Percentiles rank a stretch among this genome's conserved stretches.
phyloP scores from a whole-genome alignment of 768 basidiomycete species.

The Termitomyces sp. region DNA sequence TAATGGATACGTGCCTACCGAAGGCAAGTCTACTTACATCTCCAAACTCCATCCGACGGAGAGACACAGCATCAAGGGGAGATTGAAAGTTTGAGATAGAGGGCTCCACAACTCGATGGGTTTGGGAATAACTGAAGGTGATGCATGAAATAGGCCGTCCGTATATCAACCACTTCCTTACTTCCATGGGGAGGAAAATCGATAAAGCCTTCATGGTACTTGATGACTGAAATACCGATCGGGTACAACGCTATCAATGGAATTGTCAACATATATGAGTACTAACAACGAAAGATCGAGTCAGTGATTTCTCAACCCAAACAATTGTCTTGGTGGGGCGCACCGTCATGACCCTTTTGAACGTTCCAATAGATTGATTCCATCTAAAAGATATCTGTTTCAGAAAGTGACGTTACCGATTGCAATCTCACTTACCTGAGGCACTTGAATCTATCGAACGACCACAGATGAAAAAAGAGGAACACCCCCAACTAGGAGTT shows the following conservation, averaged over 20 bases:
- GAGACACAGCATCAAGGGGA: slow-evolving; percentile 62
- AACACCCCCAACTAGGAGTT: slow-evolving; percentile 49
- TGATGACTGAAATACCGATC: slow-evolving; percentile 63
- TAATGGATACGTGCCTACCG: neutral
- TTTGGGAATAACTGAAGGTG: slow-evolving; percentile 51
- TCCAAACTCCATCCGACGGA: slow-evolving; percentile 70
- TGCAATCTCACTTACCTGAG: slow-evolving; percentile 39
- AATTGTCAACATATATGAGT: slow-evolving; percentile 61
- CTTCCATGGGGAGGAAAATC: slow-evolving; percentile 40
- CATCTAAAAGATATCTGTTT: slow-evolving; percentile 37
- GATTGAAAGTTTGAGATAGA: slow-evolving; percentile 40
- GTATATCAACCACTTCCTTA: slow-evolving; percentile 22
- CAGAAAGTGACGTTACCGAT: neutral
- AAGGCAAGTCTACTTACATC: slow-evolving; percentile 44
- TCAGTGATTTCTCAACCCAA: neutral
- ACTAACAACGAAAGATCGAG: slow-evolving; percentile 33
- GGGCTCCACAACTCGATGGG: slow-evolving; percentile 57
- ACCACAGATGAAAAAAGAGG: slow-evolving; percentile 71
- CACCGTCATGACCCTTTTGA: slow-evolving; percentile 58
- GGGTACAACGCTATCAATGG: slow-evolving; percentile 56
- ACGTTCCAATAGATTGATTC: slow-evolving; percentile 64
- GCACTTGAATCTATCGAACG: slow-evolving; percentile 75
- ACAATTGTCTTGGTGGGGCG: neutral
- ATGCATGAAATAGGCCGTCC: neutral
- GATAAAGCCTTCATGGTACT: slow-evolving; percentile 65